Conservation (phyloP, 495 filamentous ascomycete species). For the Hypoxylon perforatum region DNA sequence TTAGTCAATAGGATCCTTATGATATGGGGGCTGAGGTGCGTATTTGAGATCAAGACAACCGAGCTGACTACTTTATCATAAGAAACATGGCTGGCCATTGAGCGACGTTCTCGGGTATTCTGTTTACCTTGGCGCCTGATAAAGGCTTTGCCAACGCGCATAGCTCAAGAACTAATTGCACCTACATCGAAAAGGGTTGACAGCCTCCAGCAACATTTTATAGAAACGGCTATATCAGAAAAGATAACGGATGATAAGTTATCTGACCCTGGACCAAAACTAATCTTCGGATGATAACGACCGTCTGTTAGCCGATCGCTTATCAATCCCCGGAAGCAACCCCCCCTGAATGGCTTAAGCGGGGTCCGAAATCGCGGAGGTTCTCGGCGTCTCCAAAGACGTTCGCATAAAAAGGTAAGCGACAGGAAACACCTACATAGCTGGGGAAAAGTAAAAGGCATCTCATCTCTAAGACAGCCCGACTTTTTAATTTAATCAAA, state of each 20-base stretch:
- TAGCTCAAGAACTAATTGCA: too few relatives aligned
- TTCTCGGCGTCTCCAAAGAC: background rate
- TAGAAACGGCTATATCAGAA: background rate
- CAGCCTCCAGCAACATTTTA: background rate
- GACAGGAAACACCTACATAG: background rate
- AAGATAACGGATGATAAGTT: background rate
- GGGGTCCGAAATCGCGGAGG: background rate
- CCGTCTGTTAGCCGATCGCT: background rate
- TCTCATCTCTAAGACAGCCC: background rate
- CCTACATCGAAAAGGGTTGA: background rate
- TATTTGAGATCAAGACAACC: background rate
- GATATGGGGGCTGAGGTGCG: background rate
- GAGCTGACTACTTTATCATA: background rate
- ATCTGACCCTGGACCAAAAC: background rate
- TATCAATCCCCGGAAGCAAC: background rate
- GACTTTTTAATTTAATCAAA: background rate
- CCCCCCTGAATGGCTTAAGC: background rate
- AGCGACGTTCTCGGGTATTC: too few relatives aligned
- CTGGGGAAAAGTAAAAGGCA: background rate
- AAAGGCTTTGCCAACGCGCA: too few relatives aligned
- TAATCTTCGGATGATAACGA: background rate
- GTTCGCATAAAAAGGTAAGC: background rate
- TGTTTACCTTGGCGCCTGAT: too few relatives aligned
- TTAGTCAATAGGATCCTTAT: background rate
- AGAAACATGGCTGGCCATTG: background rate